A percentile compares a stretch with the other conserved stretches of the same genome.
Conservation (phyloP, 176 grass and related monocot genomes). For the Bolboschoenus planiculmis region DNA sequence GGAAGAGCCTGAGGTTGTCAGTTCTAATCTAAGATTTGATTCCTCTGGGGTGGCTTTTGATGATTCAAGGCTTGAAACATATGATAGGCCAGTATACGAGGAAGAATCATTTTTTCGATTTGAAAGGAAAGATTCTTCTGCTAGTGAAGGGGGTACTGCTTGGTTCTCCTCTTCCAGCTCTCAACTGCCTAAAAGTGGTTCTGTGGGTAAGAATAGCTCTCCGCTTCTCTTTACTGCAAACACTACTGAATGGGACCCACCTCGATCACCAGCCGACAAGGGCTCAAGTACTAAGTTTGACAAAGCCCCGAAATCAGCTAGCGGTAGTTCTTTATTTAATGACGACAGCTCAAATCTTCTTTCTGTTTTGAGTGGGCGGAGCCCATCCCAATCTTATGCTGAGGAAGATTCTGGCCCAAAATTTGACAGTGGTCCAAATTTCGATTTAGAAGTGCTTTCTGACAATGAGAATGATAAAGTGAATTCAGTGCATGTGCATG, state of each 20-base stretch:
- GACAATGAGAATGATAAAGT: constrained; percentile 18
- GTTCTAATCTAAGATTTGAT: constrained; percentile 12
- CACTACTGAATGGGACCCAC: not conserved
- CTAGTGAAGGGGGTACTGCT: not conserved
- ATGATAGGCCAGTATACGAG: not conserved
- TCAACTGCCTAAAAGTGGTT: not conserved
- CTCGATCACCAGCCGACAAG: not conserved
- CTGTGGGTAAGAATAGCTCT: not conserved
- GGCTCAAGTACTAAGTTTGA: not conserved
- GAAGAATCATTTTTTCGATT: not conserved
- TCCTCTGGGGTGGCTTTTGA: not conserved
- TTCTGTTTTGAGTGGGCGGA: not conserved
- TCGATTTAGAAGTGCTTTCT: not conserved
- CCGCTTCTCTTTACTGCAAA: not conserved
- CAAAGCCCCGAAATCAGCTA: not conserved
- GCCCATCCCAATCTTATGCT: not conserved
- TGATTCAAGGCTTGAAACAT: constrained; percentile 1
- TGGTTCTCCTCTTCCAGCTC: not conserved
- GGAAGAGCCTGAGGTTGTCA: not conserved
- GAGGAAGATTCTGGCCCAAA: constrained; percentile 6
- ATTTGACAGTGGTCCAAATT: constrained; percentile 20
- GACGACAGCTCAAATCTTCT: not conserved
- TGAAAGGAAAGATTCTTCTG: not conserved
- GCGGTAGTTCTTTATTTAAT: not conserved
- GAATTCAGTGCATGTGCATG: not conserved